These are phyloP conservation scores for Aristolochia fimbriata DNA, from an alignment of 164 flowering plant genomes.

Conservation along the genomic window DNA sequence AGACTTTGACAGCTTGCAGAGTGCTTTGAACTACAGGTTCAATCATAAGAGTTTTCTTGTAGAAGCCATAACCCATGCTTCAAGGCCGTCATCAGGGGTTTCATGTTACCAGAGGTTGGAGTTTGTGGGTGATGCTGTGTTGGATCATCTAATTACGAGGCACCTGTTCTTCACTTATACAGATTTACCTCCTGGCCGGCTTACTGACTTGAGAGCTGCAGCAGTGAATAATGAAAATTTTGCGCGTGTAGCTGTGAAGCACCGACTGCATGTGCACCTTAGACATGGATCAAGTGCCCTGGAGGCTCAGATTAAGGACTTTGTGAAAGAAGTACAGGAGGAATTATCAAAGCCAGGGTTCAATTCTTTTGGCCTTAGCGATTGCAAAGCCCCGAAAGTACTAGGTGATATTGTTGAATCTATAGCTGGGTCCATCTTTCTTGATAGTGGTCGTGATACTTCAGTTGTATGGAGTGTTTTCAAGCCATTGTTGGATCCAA, in stretches of 20 bases:
- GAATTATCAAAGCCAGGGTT: conserved; percentile 77
- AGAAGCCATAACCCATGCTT: conserved; percentile 98
- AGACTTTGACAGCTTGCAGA: conserved; percentile 67
- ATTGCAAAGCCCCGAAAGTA: conserved; percentile 99
- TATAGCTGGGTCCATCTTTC: conserved; percentile 94
- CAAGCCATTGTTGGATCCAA: conserved; percentile 79
- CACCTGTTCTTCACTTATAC: conserved; percentile 89
- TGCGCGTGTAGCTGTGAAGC: conserved; percentile 96
- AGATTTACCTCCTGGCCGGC: conserved; percentile 92
- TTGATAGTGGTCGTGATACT: conserved; percentile 71
- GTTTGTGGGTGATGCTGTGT: conserved; percentile 98
- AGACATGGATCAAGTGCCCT: conserved; percentile 98
- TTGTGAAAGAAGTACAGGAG: conserved; percentile 74
- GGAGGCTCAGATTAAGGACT: conserved; percentile 91
- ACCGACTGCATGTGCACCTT: conserved; percentile 80
- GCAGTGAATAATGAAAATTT: conserved; percentile 98
- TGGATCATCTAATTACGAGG: conserved; percentile 93
- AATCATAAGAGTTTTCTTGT: conserved; percentile 54
- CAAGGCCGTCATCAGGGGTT: conserved; percentile 93
- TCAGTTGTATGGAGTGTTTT: conserved; percentile 88
- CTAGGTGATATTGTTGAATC: conserved; percentile 98
- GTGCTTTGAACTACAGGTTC: conserved; percentile 56
- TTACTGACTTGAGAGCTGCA: conserved; percentile 97
- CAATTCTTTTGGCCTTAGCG: conserved; percentile 96
- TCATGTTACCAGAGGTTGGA: conserved; percentile 95